Evolutionary conservation across 805 yeast genomes (phyloP).

Genomic region (Saturnispora ahearnii): DNA sequence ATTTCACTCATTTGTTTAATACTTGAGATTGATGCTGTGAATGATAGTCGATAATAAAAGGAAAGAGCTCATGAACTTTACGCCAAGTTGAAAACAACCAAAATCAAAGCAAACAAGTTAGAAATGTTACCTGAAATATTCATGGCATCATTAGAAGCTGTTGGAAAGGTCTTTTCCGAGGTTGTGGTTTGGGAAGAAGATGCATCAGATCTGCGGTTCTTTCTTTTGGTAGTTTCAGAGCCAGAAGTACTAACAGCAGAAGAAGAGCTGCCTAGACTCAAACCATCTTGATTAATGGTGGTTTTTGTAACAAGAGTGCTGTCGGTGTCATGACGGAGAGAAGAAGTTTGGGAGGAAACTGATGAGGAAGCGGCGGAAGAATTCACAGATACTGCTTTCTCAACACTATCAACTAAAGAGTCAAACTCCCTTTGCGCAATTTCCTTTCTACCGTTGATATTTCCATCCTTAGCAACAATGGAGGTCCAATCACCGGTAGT

Average conservation of each 20-base stretch:
- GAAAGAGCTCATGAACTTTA: neutral
- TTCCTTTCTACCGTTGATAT: constrained; percentile 48
- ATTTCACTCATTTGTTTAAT: neutral
- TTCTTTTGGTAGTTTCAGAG: neutral
- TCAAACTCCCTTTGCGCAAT: constrained; percentile 38
- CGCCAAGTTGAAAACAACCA: neutral
- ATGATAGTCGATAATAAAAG: neutral
- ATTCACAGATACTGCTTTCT: neutral
- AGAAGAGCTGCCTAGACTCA: neutral
- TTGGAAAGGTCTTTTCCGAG: neutral
- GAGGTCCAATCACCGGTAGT: constrained; percentile 51
- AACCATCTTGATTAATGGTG: neutral
- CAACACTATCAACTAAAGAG: constrained; percentile 27
- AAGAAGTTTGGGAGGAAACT: neutral
- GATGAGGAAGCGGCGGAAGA: neutral
- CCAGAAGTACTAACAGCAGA: neutral
- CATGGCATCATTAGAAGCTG: neutral
- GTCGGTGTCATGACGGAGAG: neutral
- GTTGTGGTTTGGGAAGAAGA: neutral
- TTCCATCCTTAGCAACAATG: constrained; percentile 48
- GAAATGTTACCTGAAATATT: neutral
- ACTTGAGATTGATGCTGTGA: neutral
- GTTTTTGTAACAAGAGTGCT: neutral
- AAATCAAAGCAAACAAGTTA: neutral
- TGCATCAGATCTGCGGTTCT: constrained; percentile 1